These are phyloP conservation scores for Amaranthus hypochondriacus DNA, from an alignment of 148 eudicot species.

Conservation along the genomic window DNA sequence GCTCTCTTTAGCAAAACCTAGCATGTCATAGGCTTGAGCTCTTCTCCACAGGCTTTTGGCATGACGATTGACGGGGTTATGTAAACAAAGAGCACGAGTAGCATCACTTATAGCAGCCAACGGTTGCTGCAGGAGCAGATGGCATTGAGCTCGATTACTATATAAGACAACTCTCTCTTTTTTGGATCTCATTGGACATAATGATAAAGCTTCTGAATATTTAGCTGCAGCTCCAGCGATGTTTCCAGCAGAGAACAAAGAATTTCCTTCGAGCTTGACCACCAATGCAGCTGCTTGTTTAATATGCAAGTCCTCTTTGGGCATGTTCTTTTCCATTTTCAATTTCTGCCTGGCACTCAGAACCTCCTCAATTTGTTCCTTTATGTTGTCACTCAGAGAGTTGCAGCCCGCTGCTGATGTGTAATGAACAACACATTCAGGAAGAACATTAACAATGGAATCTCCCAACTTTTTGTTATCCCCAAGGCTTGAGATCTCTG, in stretches of 20 bases:
- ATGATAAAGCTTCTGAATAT: slow-evolving; percentile 82
- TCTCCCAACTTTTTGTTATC: slow-evolving; percentile 94
- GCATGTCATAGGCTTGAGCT: slow-evolving; percentile 98
- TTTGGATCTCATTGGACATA: slow-evolving; percentile 88
- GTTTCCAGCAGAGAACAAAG: slow-evolving; percentile 83
- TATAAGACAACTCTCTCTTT: slow-evolving; percentile 86
- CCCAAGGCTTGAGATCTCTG: slow-evolving; percentile 76
- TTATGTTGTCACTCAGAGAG: slow-evolving; percentile 41
- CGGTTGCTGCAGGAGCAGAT: slow-evolving; percentile 84
- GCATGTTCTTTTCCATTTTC: slow-evolving; percentile 82
- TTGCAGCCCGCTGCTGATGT: slow-evolving; percentile 58
- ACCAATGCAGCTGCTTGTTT: slow-evolving; percentile 93
- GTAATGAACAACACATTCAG: slow-evolving; percentile 61
- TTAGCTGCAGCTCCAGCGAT: slow-evolving; percentile 85
- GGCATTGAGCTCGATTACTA: slow-evolving; percentile 95
- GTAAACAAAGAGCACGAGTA: slow-evolving; percentile 88
- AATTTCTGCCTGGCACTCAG: slow-evolving; percentile 55
- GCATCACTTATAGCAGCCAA: slow-evolving; percentile 87
- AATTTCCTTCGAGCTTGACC: slow-evolving; percentile 95
- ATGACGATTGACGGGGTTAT: slow-evolving; percentile 86
- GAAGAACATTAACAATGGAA: slow-evolving; percentile 69
- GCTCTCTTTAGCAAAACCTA: slow-evolving; percentile 94
- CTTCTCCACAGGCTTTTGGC: slow-evolving; percentile 98
- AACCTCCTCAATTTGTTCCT: slow-evolving; percentile 75
- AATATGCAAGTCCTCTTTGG: slow-evolving; percentile 93